Percentiles rank a stretch among this genome's conserved stretches.
These are phyloP conservation scores for Drechmeria coniospora DNA, from an alignment of 2,329 filamentous ascomycete species.

Conservation along the genomic window DNA sequence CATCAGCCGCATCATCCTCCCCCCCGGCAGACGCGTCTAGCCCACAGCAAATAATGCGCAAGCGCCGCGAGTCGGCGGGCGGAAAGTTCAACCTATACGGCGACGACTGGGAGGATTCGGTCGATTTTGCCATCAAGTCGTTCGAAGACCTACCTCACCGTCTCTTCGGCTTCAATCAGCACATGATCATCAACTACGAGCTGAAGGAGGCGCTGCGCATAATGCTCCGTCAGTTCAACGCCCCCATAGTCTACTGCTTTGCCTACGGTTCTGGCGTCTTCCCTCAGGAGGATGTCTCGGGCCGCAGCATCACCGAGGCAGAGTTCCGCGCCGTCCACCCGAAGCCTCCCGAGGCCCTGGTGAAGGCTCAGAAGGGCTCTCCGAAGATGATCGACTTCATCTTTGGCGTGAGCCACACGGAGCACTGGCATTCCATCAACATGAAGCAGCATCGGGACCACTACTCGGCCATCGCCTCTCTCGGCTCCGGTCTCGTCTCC, in stretches of 20 bases:
- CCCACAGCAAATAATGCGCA: conserved; percentile 2
- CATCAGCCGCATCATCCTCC: conserved; percentile 1
- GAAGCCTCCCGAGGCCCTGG: conserved; percentile 63
- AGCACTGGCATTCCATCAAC: conserved; percentile 96
- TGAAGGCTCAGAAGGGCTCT: conserved; percentile 70
- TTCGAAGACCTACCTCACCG: conserved; percentile 29
- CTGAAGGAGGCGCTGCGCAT: conserved; percentile 82
- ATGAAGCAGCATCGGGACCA: conserved; percentile 77
- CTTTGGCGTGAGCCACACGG: conserved; percentile 82
- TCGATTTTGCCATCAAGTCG: conserved; percentile 25
- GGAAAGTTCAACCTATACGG: conserved; percentile 21
- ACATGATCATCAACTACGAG: conserved; percentile 89
- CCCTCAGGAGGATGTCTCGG: conserved; percentile 45
- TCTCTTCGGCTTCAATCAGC: conserved; percentile 85
- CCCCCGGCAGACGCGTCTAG: conserved; percentile 4
- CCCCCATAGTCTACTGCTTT: conserved; percentile 90
- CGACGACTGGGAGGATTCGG: conserved; percentile 27
- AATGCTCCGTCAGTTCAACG: conserved; percentile 80
- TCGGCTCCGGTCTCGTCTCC: conserved; percentile 76
- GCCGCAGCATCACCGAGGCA: conserved; percentile 36
- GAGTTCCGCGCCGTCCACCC: conserved; percentile 57
- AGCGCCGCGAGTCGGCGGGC: conserved; percentile 11
- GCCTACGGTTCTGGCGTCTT: conserved; percentile 97
- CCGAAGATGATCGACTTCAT: conserved; percentile 99
- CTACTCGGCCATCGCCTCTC: conserved; percentile 70